Evolutionary conservation across 176 grass and related monocot species (phyloP), one percentile per base, ranked within the genome.

Genomic region (Cocos nucifera): DNA sequence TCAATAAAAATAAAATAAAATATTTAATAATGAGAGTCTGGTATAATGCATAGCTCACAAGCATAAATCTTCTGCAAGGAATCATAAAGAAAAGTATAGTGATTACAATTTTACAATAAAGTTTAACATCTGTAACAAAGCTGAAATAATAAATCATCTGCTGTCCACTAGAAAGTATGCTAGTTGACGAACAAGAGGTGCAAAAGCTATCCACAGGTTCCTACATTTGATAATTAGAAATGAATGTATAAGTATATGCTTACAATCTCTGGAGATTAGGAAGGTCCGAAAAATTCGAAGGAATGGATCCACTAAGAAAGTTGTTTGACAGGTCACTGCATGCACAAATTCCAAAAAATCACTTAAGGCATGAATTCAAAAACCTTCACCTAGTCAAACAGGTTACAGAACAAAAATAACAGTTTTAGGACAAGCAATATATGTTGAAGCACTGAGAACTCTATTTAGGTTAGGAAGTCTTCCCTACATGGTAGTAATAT

Each of bases 241-340:
- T 12, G 35, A 44, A 44, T 44, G 35, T 3, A 12, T 12, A 77
- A 8, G 14, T 29, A 50, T 7, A 19, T 56, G 67, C 81, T 76
- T 82, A 89, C 82, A 89, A 6, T 82, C 62, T 85, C 66, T 89
- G 81, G 7, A 89, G 78, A 57, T 79, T 70, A 73, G 82, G 82
- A 50, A 89, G 81, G 1, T 67, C 71, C 0, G 82, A 79, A 50
- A 89, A 82, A 74, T 18, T 82, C 79, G 19, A 51, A 30, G 86
- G 86, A 69, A 89, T 89, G 17, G 81, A 76, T 62, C 86, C 82
- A 8, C 56, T 82, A 57, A 89, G 71, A 23, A 17, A 22, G 53
- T 89, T 89, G 60, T 89, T 60, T 29, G 86, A 89, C 67, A 89
- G 59, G 63, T 89, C 86, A 69, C 82, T 89, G 78, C 78, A 68